These are phyloP conservation scores for Thozetella sp. DNA, from an alignment of 495 filamentous ascomycete genomes.

Conservation along the genomic window DNA sequence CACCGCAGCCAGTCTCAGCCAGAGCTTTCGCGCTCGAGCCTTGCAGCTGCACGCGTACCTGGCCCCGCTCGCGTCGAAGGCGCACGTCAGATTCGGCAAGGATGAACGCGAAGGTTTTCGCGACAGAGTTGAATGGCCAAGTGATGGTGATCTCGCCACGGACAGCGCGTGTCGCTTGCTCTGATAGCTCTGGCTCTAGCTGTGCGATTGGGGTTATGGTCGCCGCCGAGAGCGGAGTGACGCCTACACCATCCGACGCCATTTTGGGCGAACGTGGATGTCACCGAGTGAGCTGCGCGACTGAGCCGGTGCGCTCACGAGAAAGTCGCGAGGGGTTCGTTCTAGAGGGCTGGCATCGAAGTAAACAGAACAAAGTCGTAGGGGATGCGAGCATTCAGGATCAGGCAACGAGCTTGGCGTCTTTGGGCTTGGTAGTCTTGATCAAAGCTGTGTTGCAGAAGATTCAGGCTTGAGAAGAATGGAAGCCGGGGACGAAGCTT, in stretches of 20 bases:
- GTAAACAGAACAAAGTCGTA: background rate
- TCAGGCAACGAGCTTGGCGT: background rate
- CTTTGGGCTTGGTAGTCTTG: background rate
- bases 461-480: conserved; percentile 4
- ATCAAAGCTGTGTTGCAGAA: background rate
- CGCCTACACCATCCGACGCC: conserved; percentile 12
- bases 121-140: conserved; percentile 88
- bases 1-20: conserved; percentile 65
- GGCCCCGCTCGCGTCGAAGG: conserved; percentile 74
- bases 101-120: conserved; percentile 69
- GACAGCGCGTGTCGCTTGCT: conserved; percentile 32
- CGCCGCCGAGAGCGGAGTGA: conserved; percentile 14
- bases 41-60: conserved; percentile 81
- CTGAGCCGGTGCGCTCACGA: background rate
- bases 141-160: conserved; percentile 76
- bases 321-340: background rate
- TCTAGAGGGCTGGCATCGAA: background rate
- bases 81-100: conserved; percentile 87
- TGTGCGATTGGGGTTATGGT: conserved; percentile 60
- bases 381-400: background rate
- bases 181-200: conserved; percentile 57
- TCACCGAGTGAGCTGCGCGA: conserved; percentile 2
- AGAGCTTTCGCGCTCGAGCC: conserved; percentile 72
- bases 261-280: conserved; percentile 11
- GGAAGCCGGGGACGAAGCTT: conserved; percentile 3